These are phyloP conservation scores for Globisporangium radiosum DNA, from an alignment of 352 stramenopile species.

Conservation along the genomic window DNA sequence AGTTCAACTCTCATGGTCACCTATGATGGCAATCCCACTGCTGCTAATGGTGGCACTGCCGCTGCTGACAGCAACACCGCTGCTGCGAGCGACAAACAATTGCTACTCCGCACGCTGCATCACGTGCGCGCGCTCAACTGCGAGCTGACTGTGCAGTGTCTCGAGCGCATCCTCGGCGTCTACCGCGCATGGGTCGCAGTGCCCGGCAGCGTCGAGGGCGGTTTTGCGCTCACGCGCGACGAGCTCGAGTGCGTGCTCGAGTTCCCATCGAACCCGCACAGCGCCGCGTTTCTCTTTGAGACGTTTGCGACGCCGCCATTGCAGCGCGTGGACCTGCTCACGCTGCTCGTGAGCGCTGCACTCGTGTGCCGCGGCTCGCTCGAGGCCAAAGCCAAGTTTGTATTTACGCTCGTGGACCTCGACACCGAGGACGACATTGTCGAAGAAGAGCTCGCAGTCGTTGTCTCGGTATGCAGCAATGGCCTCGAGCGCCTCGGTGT, in stretches of 20 bases:
- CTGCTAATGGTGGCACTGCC: background rate
- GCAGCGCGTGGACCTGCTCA: slow-evolving; percentile 47
- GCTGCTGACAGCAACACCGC: background rate
- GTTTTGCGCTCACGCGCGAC: slow-evolving; percentile 49
- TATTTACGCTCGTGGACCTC: slow-evolving; percentile 67
- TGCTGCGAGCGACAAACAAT: background rate
- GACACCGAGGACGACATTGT: slow-evolving; percentile 73
- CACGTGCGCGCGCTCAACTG: slow-evolving; percentile 33
- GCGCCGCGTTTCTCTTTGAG: slow-evolving; percentile 46
- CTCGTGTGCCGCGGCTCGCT: slow-evolving; percentile 45
- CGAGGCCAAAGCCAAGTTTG: slow-evolving; percentile 40
- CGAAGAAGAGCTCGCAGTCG: slow-evolving; percentile 59
- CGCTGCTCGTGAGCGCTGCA: slow-evolving; percentile 35
- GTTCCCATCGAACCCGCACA: slow-evolving; percentile 22
- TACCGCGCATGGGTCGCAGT: slow-evolving; percentile 51
- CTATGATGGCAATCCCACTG: too few relatives aligned
- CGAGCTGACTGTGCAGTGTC: slow-evolving; percentile 30
- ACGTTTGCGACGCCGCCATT: slow-evolving; percentile 19
- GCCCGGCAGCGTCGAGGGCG: slow-evolving; percentile 36
- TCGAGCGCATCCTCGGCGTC: slow-evolving; percentile 52
- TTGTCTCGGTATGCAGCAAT: slow-evolving; percentile 43
- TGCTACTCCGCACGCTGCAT: slow-evolving; percentile 20
- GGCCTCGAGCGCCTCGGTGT: slow-evolving; percentile 38
- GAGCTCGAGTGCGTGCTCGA: slow-evolving; percentile 63
- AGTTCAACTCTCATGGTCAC: background rate